Evolutionary conservation across 1,284 basidiomycete species (phyloP).

Genomic region (Pisolithus thermaeus): DNA sequence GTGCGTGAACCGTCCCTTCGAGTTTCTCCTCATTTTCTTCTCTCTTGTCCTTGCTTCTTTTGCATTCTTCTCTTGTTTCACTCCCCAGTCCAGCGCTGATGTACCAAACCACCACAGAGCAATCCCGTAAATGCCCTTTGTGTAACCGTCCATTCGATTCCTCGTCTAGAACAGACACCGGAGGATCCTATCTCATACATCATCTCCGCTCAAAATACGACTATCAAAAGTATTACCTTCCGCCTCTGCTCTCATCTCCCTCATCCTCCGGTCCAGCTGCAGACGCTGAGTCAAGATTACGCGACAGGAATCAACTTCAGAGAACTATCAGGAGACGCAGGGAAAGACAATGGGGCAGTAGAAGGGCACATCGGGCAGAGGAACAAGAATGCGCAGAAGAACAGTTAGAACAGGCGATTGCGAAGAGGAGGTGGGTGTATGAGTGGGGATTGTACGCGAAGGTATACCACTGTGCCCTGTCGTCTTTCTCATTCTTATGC

Average conservation of each 20-base stretch:
- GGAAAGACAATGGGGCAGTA: slow-evolving; percentile 52
- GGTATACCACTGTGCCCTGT: slow-evolving; percentile 34
- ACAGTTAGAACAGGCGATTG: slow-evolving; percentile 60
- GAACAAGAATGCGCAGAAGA: slow-evolving; percentile 52
- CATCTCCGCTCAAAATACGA: slow-evolving; percentile 70
- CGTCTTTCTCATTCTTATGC: background rate
- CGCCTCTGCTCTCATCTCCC: slow-evolving; percentile 56
- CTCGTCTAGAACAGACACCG: background rate
- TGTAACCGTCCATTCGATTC: slow-evolving; percentile 67
- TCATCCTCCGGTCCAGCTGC: slow-evolving; percentile 27
- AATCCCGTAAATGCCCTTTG: slow-evolving; percentile 75
- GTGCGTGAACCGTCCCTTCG: slow-evolving; percentile 31
- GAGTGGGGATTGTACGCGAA: slow-evolving; percentile 73
- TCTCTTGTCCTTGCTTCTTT: background rate
- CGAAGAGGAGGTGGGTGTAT: slow-evolving; percentile 62
- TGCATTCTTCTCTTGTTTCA: background rate
- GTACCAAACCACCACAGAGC: slow-evolving; percentile 35
- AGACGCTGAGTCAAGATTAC: background rate
- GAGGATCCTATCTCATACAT: slow-evolving; percentile 69
- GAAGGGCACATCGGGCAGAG: slow-evolving; percentile 27
- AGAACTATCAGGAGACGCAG: slow-evolving; percentile 31
- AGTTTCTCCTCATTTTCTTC: background rate
- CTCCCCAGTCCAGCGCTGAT: background rate
- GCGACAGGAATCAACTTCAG: slow-evolving; percentile 21
- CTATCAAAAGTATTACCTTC: slow-evolving; percentile 75